A percentile compares a stretch with the other conserved stretches of the same genome.
Conservation (phyloP, 768 basidiomycete genomes). For the Auricularia sp. region DNA sequence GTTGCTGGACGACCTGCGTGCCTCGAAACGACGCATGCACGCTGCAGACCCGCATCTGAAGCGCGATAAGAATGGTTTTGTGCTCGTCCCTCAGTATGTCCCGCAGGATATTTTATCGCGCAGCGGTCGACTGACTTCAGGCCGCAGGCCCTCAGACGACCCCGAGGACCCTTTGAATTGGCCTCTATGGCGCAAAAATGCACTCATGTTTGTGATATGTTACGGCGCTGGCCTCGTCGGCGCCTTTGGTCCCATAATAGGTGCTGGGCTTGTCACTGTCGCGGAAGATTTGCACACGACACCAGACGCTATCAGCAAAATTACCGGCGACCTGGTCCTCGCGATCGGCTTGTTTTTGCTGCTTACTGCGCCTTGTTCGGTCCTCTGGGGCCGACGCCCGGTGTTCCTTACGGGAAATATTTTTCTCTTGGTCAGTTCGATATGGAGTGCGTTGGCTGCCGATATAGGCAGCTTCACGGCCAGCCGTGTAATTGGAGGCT, state of each 20-base stretch:
- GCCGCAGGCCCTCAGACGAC: too few relatives aligned
- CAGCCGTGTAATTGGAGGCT: slow-evolving; percentile 9
- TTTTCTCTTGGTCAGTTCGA: too few relatives aligned
- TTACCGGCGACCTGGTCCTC: slow-evolving; percentile 11
- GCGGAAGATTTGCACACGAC: slow-evolving; percentile 9
- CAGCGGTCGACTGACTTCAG: too few relatives aligned
- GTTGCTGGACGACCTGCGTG: slow-evolving; percentile 7
- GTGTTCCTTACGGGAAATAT: slow-evolving; percentile 4
- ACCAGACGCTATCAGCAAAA: slow-evolving; percentile 7
- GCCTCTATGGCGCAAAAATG: slow-evolving; percentile 11
- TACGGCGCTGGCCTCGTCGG: slow-evolving; percentile 13
- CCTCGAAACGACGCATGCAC: not conserved
- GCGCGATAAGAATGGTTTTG: slow-evolving; percentile 7
- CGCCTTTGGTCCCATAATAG: slow-evolving; percentile 13
- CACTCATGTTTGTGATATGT: slow-evolving; percentile 10
- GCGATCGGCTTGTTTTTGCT: slow-evolving; percentile 11
- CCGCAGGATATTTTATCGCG: too few relatives aligned
- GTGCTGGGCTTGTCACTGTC: slow-evolving; percentile 11
- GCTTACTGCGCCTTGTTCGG: slow-evolving; percentile 12
- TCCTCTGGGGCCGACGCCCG: slow-evolving; percentile 11
- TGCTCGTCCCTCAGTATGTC: slow-evolving; percentile 8
- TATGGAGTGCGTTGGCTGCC: too few relatives aligned
- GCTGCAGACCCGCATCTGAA: slow-evolving; percentile 3
- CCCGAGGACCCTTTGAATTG: slow-evolving; percentile 9
- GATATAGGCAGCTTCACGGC: slow-evolving; percentile 8